phyloP scores from a whole-genome alignment of 768 basidiomycete genomes.

The Ephemerocybe angulata region DNA sequence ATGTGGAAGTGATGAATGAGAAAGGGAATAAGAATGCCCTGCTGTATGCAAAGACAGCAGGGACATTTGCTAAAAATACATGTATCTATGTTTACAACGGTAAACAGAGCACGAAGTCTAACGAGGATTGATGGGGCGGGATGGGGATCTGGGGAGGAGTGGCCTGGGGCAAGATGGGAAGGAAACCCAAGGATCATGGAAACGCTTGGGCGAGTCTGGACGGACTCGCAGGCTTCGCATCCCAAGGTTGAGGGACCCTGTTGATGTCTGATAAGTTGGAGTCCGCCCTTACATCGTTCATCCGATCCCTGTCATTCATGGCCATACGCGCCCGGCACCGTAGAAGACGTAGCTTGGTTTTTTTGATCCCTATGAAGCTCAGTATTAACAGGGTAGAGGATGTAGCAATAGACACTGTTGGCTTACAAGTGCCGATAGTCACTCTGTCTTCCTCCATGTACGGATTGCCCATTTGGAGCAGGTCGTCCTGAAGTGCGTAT shows the following conservation, averaged over 20 bases:
- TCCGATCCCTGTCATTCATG: conserved; percentile 69
- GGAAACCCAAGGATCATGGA: background rate
- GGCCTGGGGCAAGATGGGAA: background rate
- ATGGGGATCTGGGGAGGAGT: background rate
- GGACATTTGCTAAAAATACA: too few relatives aligned
- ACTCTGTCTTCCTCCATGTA: conserved; percentile 80
- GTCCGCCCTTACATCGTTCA: conserved; percentile 75
- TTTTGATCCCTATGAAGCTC: conserved; percentile 64
- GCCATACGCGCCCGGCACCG: conserved; percentile 73
- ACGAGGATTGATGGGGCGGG: too few relatives aligned
- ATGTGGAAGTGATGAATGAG: too few relatives aligned
- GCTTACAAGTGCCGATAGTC: conserved; percentile 73
- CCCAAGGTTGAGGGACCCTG: conserved; percentile 71
- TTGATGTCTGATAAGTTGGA: conserved; percentile 75
- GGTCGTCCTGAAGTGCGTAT: conserved; percentile 87
- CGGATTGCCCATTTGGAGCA: conserved; percentile 76
- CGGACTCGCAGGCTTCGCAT: conserved; percentile 39
- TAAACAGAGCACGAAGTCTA: too few relatives aligned
- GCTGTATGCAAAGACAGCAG: too few relatives aligned
- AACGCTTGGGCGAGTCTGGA: conserved; percentile 13
- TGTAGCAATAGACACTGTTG: background rate
- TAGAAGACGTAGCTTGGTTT: conserved; percentile 79
- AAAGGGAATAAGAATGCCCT: too few relatives aligned
- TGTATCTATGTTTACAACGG: too few relatives aligned
- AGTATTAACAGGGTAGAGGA: background rate